Base-by-base conservation (phyloP, 2,329 filamentous ascomycete species). In the Colletotrichum navitas region DNA sequence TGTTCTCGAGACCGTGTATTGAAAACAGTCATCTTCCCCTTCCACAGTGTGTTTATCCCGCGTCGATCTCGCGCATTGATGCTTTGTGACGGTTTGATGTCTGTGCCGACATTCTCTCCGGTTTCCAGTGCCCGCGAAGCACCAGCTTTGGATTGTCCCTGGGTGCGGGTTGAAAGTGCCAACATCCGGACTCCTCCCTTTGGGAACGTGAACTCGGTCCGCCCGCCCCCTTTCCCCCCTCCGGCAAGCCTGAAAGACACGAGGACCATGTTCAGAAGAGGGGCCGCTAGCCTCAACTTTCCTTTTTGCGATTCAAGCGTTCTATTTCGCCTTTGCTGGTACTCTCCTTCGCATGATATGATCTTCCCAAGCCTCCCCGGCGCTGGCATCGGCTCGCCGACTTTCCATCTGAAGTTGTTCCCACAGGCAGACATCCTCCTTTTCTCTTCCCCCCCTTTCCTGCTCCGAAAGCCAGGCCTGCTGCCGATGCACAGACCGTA, bases 281-380 rank as follows among this genome's bases (percentile, higher is more conserved):
- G 21, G 21, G 1, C 24, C n/a, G 16, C 29, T 34, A 58, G 51
- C 36, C 18, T 56, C 34, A 2, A 51, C n/a, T 11, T 34, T 21
- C 64, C 47, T 10, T 45, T 43, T 45, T 0, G 21, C 10, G 58
- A 71, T 43, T 71, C 68, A 54, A 8, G 36, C 36, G 43, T 16
- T 32, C 24, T 18, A 3, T 55, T 43, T 34, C n/a, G 32, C 24
- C 41, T 43, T 34, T 47, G 5, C 24, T 16, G n/a, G 32, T 21
- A 12, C 39, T 29, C 18, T 39, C 45, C 43, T 51, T 43, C 43
- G 58, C 68, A 68, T 68, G n/a, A 63, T 24, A 45, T 36, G 68
- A 68, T 68, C 64, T 41, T 34, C 64, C 43, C 43, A 62, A 71
- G 68, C 68, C 51, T 56, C 49, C 63, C 64, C 58, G 59, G 66